phyloP scores from a whole-genome alignment of 768 basidiomycete genomes.

The Naematelia aurantialba region DNA sequence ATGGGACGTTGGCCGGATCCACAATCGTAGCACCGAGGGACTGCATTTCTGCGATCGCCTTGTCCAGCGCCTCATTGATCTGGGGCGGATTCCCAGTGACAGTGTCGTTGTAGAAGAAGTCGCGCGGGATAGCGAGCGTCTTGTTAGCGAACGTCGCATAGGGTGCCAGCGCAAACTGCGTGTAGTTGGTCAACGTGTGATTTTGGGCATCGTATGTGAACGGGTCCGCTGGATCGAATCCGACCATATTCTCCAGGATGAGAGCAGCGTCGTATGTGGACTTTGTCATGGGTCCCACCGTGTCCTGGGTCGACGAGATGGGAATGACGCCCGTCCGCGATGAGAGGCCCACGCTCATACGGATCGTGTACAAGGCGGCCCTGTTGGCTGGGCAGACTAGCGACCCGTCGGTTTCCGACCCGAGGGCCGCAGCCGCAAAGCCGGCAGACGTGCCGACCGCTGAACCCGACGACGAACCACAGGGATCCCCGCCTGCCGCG shows the following conservation, averaged over 20 bases:
- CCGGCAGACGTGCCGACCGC: slow-evolving; percentile 36
- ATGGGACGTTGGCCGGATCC: slow-evolving; percentile 21
- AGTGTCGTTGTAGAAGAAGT: slow-evolving; percentile 20
- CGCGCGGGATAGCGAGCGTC: slow-evolving; percentile 25
- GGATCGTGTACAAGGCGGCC: slow-evolving; percentile 39
- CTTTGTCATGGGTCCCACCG: slow-evolving; percentile 25
- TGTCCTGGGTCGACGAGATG: slow-evolving; percentile 18
- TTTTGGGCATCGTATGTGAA: slow-evolving; percentile 8
- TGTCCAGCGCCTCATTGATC: slow-evolving; percentile 18
- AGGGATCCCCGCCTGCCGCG: slow-evolving; percentile 31
- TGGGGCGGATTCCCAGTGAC: slow-evolving; percentile 13
- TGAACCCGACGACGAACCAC: slow-evolving; percentile 35
- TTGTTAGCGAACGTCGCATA: slow-evolving; percentile 21
- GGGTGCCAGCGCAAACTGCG: slow-evolving; percentile 15
- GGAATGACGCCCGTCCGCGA: slow-evolving; percentile 31
- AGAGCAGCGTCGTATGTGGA: slow-evolving; percentile 21
- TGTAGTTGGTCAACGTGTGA: slow-evolving; percentile 16
- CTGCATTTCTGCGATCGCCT: slow-evolving; percentile 16
- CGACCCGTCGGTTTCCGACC: slow-evolving; percentile 32
- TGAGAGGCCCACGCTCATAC: slow-evolving; percentile 20
- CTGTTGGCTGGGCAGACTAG: slow-evolving; percentile 31
- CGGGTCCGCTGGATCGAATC: slow-evolving; percentile 19
- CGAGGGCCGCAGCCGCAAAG: slow-evolving; percentile 32
- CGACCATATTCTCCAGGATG: slow-evolving; percentile 28
- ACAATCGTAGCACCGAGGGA: slow-evolving; percentile 21